Evolutionary conservation across 2,329 filamentous ascomycete species (phyloP).

Genomic region (Fusarium xyrophilum): DNA sequence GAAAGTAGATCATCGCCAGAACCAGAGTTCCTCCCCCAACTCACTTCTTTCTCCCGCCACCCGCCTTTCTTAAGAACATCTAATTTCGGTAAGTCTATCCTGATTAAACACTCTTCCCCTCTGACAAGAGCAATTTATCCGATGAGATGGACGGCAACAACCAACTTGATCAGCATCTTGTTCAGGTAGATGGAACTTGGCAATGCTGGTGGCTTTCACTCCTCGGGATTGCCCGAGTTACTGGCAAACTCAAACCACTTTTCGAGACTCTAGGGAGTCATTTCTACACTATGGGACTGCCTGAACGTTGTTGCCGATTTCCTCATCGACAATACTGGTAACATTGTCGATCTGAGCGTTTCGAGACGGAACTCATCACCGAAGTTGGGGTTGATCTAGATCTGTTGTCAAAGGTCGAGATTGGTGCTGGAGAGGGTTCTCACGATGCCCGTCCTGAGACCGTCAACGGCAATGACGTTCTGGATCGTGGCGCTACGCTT

Average conservation of each 20-base stretch:
- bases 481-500: conserved; percentile 41
- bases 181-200: background rate
- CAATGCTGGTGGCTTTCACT: background rate
- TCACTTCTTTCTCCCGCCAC: background rate
- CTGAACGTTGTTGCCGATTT: conserved; percentile 43
- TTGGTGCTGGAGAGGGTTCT: background rate
- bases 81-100: background rate
- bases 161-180: background rate
- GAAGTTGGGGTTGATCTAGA: conserved; percentile 41
- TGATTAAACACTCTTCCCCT: background rate
- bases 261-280: background rate
- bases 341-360: conserved; percentile 39
- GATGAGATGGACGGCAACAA: background rate
- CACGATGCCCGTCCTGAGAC: conserved; percentile 39
- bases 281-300: conserved; percentile 32
- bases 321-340: conserved; percentile 38
- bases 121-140: background rate
- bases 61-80: background rate
- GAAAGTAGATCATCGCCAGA: background rate
- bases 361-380: conserved; percentile 43
- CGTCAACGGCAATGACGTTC: conserved; percentile 40
- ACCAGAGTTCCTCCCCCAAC: background rate
- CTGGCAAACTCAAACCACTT: background rate
- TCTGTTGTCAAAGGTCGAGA: accelerated
- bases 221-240: background rate